These are phyloP conservation scores for Solanum chmielewskii DNA, from an alignment of 257 asterid species.

Conservation along the genomic window DNA sequence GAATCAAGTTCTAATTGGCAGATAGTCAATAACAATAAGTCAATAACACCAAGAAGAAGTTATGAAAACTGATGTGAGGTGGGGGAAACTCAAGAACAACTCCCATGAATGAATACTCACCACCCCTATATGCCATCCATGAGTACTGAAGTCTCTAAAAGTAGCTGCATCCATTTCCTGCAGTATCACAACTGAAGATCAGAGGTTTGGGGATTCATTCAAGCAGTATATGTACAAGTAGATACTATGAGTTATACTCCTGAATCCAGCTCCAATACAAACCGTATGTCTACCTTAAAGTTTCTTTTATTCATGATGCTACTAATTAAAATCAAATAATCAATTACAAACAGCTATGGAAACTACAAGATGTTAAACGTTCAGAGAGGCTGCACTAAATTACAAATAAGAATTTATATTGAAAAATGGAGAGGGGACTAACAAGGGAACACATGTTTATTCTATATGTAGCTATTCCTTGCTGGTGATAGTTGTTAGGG, in stretches of 20 bases:
- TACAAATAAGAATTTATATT: neutral
- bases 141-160: constrained; percentile 50
- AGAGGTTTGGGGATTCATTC: neutral
- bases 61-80: neutral
- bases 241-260: neutral
- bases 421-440: neutral
- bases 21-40: neutral
- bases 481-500: neutral
- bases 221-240: neutral
- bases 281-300: neutral
- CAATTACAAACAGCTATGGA: neutral
- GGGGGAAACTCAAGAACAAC: neutral
- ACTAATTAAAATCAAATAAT: neutral
- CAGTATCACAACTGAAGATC: neutral
- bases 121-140: constrained; percentile 87
- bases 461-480: neutral
- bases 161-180: constrained; percentile 88
- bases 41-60: neutral
- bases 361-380: neutral
- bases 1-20: neutral
- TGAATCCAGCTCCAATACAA: neutral
- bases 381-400: neutral
- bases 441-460: neutral
- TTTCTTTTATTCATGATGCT: neutral
- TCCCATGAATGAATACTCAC: constrained; percentile 20